A percentile compares a stretch with the other conserved stretches of the same genome.
Conservation (phyloP, 1,284 basidiomycete genomes). For the Puccinia novopanici region DNA sequence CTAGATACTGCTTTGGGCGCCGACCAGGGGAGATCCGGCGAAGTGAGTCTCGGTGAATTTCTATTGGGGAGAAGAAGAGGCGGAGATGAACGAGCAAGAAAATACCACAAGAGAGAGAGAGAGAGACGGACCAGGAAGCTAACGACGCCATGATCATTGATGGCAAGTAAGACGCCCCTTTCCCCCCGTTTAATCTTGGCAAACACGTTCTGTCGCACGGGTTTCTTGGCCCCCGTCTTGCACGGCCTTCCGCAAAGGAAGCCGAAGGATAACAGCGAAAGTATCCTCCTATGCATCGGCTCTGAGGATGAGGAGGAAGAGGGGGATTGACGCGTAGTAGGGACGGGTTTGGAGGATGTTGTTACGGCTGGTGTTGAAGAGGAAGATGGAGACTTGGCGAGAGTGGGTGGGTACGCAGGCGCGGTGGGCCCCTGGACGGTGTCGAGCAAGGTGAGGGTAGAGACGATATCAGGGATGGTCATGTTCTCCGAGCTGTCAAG, state of each 20-base stretch:
- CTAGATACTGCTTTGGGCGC: constrained; percentile 33
- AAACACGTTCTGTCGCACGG: constrained; percentile 37
- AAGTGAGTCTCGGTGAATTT: constrained; percentile 49
- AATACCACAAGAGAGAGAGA: not conserved
- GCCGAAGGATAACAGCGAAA: not conserved
- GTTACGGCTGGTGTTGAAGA: not conserved
- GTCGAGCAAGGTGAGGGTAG: constrained; percentile 16
- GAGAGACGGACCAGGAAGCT: constrained; percentile 40
- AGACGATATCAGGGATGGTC: constrained; percentile 25
- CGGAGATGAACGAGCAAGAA: not conserved
- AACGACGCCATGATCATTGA: constrained; percentile 48
- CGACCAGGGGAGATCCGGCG: constrained; percentile 30
- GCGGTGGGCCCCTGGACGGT: constrained; percentile 20
- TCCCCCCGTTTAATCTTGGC: constrained; percentile 42
- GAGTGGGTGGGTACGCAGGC: not conserved
- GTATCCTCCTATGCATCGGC: not conserved
- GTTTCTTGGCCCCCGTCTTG: not conserved
- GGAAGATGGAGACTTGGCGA: not conserved
- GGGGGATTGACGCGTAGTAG: not conserved
- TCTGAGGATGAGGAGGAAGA: not conserved
- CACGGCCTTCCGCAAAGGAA: not conserved
- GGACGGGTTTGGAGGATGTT: not conserved
- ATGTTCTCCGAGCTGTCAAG: constrained; percentile 35
- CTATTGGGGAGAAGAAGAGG: not conserved
- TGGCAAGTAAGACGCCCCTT: constrained; percentile 30